phyloP scores from a whole-genome alignment of 169 alveolate species.

The Plasmodium vivax region DNA sequence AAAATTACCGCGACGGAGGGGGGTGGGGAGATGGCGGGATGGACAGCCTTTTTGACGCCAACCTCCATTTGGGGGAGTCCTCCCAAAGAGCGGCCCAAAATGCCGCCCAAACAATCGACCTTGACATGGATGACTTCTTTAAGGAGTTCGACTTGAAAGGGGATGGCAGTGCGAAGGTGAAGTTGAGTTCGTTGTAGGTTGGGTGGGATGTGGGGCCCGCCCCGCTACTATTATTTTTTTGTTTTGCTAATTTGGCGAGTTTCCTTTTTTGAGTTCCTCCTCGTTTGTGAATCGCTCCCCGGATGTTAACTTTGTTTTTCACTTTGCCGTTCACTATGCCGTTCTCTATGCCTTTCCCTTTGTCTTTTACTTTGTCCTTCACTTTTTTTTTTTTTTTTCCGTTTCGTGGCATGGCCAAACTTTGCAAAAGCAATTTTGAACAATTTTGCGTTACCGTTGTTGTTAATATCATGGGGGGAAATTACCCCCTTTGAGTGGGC shows the following conservation, averaged over 20 bases:
- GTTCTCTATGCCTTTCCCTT: background rate
- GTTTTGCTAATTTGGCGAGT: background rate
- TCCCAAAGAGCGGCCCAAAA: conserved; percentile 14
- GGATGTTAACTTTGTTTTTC: background rate
- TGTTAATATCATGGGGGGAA: background rate
- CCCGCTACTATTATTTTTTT: background rate
- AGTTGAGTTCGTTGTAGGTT: conserved; percentile 16
- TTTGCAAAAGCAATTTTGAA: background rate
- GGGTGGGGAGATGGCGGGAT: background rate
- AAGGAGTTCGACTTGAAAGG: conserved; percentile 41
- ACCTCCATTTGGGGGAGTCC: background rate
- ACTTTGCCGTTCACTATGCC: too few species aligned
- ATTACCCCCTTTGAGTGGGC: background rate
- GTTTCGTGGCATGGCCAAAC: background rate
- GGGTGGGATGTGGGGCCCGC: background rate
- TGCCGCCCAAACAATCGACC: background rate
- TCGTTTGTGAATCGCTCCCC: background rate
- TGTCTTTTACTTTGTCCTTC: background rate
- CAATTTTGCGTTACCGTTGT: background rate
- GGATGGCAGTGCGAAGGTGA: conserved; percentile 14
- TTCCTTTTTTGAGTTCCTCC: background rate
- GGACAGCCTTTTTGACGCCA: background rate
- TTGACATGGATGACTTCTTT: conserved; percentile 62
- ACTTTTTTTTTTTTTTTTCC: background rate
- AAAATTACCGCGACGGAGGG: background rate